Percentiles rank a stretch among this genome's conserved stretches.
Evolutionary conservation across 192 early-diverging fungal species (phyloP).

Genomic region (Backusella luteola): DNA sequence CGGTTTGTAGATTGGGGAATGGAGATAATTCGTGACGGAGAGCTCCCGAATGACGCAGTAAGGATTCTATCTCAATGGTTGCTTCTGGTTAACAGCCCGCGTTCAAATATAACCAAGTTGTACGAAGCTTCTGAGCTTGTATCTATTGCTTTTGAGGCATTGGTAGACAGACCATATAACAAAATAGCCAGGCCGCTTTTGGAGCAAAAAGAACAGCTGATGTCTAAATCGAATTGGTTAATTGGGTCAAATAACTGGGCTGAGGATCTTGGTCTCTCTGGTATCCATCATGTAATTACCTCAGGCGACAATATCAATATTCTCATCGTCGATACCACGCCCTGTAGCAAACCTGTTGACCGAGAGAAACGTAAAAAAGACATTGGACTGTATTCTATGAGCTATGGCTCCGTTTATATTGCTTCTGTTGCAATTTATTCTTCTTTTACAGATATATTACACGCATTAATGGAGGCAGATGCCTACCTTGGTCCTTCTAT

Average conservation of each 20-base stretch:
- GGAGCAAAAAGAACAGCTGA: conserved; percentile 43
- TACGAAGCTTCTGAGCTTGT: conserved; percentile 15
- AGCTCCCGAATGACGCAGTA: conserved; percentile 48
- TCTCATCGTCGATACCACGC: conserved; percentile 83
- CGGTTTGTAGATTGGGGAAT: conserved; percentile 62
- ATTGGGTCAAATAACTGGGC: conserved; percentile 84
- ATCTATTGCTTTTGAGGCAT: neutral
- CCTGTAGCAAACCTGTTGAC: conserved; percentile 59
- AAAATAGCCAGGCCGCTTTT: conserved; percentile 17
- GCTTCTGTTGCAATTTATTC: conserved; percentile 87
- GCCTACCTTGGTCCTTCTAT: conserved; percentile 84
- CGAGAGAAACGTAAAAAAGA: conserved; percentile 83
- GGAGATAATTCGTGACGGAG: conserved; percentile 48
- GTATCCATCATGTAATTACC: conserved; percentile 87
- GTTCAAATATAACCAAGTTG: conserved; percentile 16
- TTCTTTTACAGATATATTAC: conserved; percentile 82
- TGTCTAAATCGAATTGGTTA: conserved; percentile 77
- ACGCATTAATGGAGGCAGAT: conserved; percentile 88
- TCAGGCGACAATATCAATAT: conserved; percentile 85
- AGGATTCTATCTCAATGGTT: conserved; percentile 61
- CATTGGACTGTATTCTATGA: conserved; percentile 93
- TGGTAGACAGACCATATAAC: neutral
- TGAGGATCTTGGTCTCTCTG: conserved; percentile 82
- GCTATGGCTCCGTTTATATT: conserved; percentile 86
- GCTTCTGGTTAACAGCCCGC: conserved; percentile 36